Base-by-base conservation (phyloP, 1,284 basidiomycete genomes). In the Schizophyllum commune region DNA sequence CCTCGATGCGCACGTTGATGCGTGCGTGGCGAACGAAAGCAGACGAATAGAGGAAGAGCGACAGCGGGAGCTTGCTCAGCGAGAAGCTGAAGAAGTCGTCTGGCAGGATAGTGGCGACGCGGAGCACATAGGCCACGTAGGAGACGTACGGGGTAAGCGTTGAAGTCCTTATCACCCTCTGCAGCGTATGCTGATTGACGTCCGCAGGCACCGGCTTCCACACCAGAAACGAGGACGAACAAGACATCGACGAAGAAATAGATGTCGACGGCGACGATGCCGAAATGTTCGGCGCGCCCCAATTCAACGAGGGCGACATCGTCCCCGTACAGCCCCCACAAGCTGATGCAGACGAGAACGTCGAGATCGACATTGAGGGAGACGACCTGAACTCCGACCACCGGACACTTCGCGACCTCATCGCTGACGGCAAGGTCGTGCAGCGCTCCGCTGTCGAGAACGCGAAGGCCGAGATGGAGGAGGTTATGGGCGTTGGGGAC, bases 191-290 rank as follows among this genome's bases (percentile, higher is more conserved):
- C 56, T 52, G 32, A 58, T 33, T 63, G 9, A 58, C 53, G 3
- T 27, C 5, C 13, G 47, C 62, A 83, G 84, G 85, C 6, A 80
- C 81, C 27, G 89, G 89, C 11, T 89, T 91, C 69, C 78, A 84
- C 63, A 79, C 84, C 13, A 82, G 86, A 47, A 77, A 83, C 66
- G 73, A 71, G 7, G 71, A 77, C 19, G 75, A 80, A 19, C 75
- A 80, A 62, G 89, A 91, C 64, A 79, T 89, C 1, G 90, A 92
- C 17, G 88, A 88, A 22, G 89, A 90, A 33, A 77, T 91, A 7
- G 89, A 92, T 64, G 77, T 92, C 6, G 89, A 91, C 64, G 90
- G 89, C 1, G 88, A 89, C 61, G 89, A 91, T 66, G 80, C 84
- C 61, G 79, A 69, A 5, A 65, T 79, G 0, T 92, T 84, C 68